Base-by-base conservation (phyloP, 306 rosid genomes). In the Lathyrus sativus region DNA sequence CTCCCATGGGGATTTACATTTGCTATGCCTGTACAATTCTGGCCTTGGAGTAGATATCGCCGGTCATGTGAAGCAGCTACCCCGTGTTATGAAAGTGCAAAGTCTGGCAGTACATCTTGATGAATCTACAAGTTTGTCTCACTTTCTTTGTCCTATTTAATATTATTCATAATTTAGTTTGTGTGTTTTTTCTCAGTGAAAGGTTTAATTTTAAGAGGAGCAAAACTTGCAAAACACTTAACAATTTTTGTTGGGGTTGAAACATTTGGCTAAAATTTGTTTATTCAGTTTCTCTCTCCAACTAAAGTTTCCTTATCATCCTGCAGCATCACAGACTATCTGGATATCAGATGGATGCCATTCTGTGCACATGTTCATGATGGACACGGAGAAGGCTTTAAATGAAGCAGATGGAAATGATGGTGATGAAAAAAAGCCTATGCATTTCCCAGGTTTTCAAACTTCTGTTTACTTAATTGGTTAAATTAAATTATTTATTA, bases 341-440 rank as follows among this genome's bases (percentile, higher is more conserved):
- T 92, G 98, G 98, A 80, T 86, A 70, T 87, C 98, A 68, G 96
- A 89, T 81, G 95, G 96, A 74, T 55, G 50, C 56, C 80, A 81
- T 75, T 81, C 96, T 62, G 86, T 84, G 77, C 87, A 89, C 44
- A 39, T 84, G 86, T 68, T 89, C 75, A 76, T 71, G 19, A 74
- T 79, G 57, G 91, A 87, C 69, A 19, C 80, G 72, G 95, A 83
- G 56, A 75, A 74, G 53, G 77, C 66, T 55, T 83, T 70, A 78
- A 55, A 74, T 26, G 86, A 72, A 71, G 70, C 65, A 44, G 79
- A 76, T 70, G 84, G 62, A 74, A 76, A 75, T 77, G 85, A 85
- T 48, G 67, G 76, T 38, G 86, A 68, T 49, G 89, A 86, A 80
- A 78, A 84, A 80, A 78, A 82, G 74, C 80, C 48, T 7, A 68